These are phyloP conservation scores for Jaltomata sinuosa DNA, from an alignment of 257 asterid species.

Conservation along the genomic window DNA sequence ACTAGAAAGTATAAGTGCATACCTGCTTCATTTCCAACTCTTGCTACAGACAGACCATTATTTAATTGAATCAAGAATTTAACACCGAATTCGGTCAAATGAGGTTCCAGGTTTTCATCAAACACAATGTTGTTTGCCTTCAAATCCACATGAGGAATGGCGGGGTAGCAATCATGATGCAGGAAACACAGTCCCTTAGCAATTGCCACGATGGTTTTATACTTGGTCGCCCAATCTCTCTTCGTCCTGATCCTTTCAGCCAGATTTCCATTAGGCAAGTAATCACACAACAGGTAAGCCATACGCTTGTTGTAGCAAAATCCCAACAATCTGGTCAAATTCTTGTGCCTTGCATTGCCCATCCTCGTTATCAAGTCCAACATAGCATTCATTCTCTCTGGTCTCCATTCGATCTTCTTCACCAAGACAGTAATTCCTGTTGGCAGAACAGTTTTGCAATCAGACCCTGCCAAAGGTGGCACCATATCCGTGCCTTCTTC, in stretches of 20 bases:
- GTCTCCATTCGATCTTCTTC: constrained; percentile 67
- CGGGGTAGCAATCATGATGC: constrained; percentile 72
- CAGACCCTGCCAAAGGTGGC: constrained; percentile 27
- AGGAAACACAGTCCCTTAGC: constrained; percentile 72
- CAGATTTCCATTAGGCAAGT: constrained; percentile 59
- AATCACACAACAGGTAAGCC: constrained; percentile 74
- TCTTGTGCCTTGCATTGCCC: constrained; percentile 75
- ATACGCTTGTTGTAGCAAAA: constrained; percentile 46
- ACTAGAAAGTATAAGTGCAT: neutral
- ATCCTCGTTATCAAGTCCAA: constrained; percentile 35
- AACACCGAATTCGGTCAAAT: constrained; percentile 67
- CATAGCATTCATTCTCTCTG: constrained; percentile 26
- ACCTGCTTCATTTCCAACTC: constrained; percentile 47
- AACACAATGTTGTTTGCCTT: constrained; percentile 52
- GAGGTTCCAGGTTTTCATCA: constrained; percentile 91
- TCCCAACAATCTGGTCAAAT: constrained; percentile 69
- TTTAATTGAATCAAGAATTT: constrained; percentile 26
- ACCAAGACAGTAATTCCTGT: constrained; percentile 77
- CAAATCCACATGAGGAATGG: constrained; percentile 78
- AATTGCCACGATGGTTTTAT: constrained; percentile 45
- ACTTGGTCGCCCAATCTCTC: constrained; percentile 64
- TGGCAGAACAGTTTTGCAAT: constrained; percentile 66
- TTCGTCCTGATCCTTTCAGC: constrained; percentile 43
- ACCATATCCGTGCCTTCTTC: constrained; percentile 26
- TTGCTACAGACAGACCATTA: constrained; percentile 10